Evolutionary conservation across 768 basidiomycete species (phyloP), one percentile per base, ranked within the genome.

Genomic region (Phanerochaete sordida): DNA sequence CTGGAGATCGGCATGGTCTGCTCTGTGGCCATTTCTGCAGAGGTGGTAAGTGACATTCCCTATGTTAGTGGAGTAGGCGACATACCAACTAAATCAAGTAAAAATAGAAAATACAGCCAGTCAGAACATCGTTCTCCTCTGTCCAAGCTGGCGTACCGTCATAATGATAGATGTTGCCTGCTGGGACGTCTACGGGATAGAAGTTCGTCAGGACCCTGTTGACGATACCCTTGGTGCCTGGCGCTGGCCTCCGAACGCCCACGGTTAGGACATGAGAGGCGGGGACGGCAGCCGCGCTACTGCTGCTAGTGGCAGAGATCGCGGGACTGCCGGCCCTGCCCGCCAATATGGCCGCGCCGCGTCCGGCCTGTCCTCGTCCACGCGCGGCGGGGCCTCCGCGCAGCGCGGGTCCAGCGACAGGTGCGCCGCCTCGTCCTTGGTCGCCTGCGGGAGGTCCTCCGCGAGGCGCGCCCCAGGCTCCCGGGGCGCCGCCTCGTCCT

Each of bases 61-160:
- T n/a, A n/a, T n/a, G n/a, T n/a, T n/a, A n/a, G n/a, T n/a, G 15
- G 7, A 19, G 1, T 9, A 19, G 15, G 39, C n/a, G 11, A 37
- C 21, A 43, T 30, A 59, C 30, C 30, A 46, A 64, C 44, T 57
- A n/a, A n/a, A n/a, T n/a, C n/a, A n/a, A n/a, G n/a, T n/a, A n/a
- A n/a, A n/a, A n/a, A n/a, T n/a, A n/a, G n/a, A n/a, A n/a, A n/a
- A n/a, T n/a, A n/a, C n/a, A n/a, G n/a, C n/a, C n/a, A n/a, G n/a
- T n/a, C n/a, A n/a, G n/a, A n/a, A n/a, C n/a, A n/a, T n/a, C n/a
- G n/a, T n/a, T n/a, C n/a, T n/a, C n/a, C n/a, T n/a, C n/a, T n/a
- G n/a, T n/a, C n/a, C n/a, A n/a, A n/a, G n/a, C n/a, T n/a, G n/a
- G 68, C 86, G 62, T 67, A 88, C 91, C 85, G 69, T 93, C 90